Evolutionary conservation across 106 monocot genomes (phyloP).

Genomic region (Gastrodia elata): DNA sequence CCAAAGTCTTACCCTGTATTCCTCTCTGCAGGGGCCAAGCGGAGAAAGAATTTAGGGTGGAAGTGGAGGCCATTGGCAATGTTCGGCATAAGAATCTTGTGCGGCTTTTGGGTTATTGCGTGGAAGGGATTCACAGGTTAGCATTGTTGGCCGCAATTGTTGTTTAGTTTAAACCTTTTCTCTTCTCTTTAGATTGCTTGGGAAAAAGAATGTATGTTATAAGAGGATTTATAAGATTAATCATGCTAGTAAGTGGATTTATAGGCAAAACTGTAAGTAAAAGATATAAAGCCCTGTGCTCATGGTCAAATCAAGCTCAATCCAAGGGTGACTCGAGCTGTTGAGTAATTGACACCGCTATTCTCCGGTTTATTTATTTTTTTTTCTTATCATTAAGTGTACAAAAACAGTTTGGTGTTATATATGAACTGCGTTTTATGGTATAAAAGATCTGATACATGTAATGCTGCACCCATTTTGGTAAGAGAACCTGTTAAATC

Average conservation of each 20-base stretch:
- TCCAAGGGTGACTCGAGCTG: not conserved
- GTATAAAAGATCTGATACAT: not conserved
- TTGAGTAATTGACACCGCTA: not conserved
- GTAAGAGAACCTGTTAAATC: not conserved
- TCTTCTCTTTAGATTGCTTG: too few species aligned
- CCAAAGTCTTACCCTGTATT: not conserved
- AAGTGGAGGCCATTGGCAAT: slow-evolving; percentile 87
- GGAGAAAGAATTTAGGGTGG: slow-evolving; percentile 85
- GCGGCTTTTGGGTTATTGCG: slow-evolving; percentile 72
- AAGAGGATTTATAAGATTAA: not conserved
- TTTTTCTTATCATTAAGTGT: not conserved
- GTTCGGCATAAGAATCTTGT: slow-evolving; percentile 86
- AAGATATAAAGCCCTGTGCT: not conserved
- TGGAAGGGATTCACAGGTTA: slow-evolving; percentile 77
- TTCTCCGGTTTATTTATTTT: not conserved
- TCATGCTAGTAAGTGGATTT: not conserved
- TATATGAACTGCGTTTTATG: not conserved
- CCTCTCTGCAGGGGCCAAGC: slow-evolving; percentile 58
- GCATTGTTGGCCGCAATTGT: not conserved
- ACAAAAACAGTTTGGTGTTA: not conserved
- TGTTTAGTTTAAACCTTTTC: not conserved
- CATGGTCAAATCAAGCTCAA: not conserved
- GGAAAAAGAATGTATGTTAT: too few species aligned
- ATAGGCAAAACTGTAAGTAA: not conserved
- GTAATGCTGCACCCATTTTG: not conserved